Conservation (phyloP, 2,329 filamentous ascomycete genomes). For the Aspergillus spinulosporus region DNA sequence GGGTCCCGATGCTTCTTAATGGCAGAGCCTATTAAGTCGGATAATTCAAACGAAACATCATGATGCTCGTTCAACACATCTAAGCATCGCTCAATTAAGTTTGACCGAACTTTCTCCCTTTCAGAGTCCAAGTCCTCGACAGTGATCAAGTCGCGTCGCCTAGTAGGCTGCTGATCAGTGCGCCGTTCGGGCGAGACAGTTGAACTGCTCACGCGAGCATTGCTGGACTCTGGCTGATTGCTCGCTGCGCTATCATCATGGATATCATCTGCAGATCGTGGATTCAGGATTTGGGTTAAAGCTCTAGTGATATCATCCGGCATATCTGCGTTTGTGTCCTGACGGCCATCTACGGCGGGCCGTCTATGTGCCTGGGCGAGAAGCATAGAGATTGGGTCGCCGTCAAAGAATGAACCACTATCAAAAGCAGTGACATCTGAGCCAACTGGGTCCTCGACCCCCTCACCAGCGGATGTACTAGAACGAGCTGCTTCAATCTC, state of each 20-base stretch:
- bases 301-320: constrained; percentile 43
- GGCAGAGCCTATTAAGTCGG: constrained; percentile 78
- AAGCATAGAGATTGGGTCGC: constrained; percentile 36
- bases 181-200: constrained; percentile 23
- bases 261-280: constrained; percentile 30
- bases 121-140: constrained; percentile 78
- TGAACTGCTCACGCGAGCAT: constrained; percentile 22
- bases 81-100: constrained; percentile 84
- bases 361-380: constrained; percentile 33
- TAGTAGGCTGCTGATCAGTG: constrained; percentile 27
- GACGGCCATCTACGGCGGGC: constrained; percentile 23
- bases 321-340: constrained; percentile 18
- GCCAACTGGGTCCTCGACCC: constrained; percentile 29
- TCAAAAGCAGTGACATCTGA: constrained; percentile 31
- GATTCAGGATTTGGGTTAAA: constrained; percentile 43
- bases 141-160: constrained; percentile 48
- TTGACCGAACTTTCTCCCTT: constrained; percentile 69
- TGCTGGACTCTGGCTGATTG: constrained; percentile 20
- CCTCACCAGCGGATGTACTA: constrained; percentile 31
- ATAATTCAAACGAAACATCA: constrained; percentile 83
- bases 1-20: constrained; percentile 62
- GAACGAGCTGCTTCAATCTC: constrained; percentile 49
- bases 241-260: constrained; percentile 27
- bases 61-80: constrained; percentile 88
- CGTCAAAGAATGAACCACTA: constrained; percentile 28